Evolutionary conservation across 2,329 filamentous ascomycete species (phyloP), one percentile per base, ranked within the genome.

Genomic region (Sarocladium oryzae): DNA sequence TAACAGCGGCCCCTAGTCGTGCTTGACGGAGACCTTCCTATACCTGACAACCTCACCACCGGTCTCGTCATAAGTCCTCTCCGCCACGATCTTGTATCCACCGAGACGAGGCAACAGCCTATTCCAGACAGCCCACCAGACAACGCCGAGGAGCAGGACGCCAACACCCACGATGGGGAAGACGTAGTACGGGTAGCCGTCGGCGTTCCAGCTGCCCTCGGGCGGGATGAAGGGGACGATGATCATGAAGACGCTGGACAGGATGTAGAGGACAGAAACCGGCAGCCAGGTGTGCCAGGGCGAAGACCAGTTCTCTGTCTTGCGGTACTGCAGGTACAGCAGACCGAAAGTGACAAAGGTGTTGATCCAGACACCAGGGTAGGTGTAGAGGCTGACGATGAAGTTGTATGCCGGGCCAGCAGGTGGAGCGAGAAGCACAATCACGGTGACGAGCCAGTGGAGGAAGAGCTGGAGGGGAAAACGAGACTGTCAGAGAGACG

Each of bases 321-420:
- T 74, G 4, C 56, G 71, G 58, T 61, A 72, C 10, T 78, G 77
- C 0, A 81, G 66, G 53, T 77, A 78, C 10, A 80, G 67, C 2
- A 80, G 68, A 0, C 76, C 77, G 0, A 59, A 70, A 1, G 69
- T 72, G 16, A 80, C 75, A 38, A 78, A 76, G 0, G 65, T 67
- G 56, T 78, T 76, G 61, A 79, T 76, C 73, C 75, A 79, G 0
- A 76, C 68, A 1, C 73, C 73, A 0, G 77, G 76, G 52, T 79
- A 79, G 0, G 75, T 76, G 57, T 69, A 69, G 43, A 84, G 62
- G 55, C 81, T 77, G 48, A 80, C 72, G 36, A 84, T 75, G 58
- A 88, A 88, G 64, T 83, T 84, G 64, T 87, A 87, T 0, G 84
- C 83, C 15, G 83, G 76, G 9, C 46, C 46, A 0, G 82, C 78